phyloP scores from a whole-genome alignment of 441 rosid species.

The Erodium chrysanthum region DNA sequence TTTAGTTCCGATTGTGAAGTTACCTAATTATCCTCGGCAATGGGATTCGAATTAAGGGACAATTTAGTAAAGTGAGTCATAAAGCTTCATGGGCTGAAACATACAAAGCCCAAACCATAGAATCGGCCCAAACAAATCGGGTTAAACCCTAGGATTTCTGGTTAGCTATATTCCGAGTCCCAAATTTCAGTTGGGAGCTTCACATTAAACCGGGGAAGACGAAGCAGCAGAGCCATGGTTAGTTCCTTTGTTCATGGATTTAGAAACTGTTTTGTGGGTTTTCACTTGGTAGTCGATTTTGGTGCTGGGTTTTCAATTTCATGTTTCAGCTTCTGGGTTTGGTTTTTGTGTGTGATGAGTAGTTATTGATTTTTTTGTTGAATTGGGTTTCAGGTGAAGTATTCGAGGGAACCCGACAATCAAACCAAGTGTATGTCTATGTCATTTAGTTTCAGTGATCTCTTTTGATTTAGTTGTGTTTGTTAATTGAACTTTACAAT shows the following conservation, averaged over 20 bases:
- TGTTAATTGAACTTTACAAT: too few relatives aligned
- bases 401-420: constrained; percentile 63
- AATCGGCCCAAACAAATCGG: neutral
- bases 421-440: constrained; percentile 49
- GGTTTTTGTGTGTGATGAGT: neutral
- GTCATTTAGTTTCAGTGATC: neutral
- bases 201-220: neutral
- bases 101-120: neutral
- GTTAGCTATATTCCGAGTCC: neutral
- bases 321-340: neutral
- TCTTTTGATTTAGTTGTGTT: neutral
- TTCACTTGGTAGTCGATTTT: neutral
- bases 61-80: too few relatives aligned
- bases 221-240: constrained; percentile 4
- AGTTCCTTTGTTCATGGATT: neutral
- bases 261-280: neutral
- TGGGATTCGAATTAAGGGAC: neutral
- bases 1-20: neutral
- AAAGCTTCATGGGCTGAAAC: too few relatives aligned
- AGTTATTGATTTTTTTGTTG: neutral
- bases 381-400: constrained; percentile 46
- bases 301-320: neutral
- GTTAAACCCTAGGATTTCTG: constrained; percentile 9
- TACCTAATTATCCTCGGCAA: neutral
- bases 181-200: neutral